Conservation (phyloP, 2,329 filamentous ascomycete genomes). For the Teratosphaeria pseudoeucalypti region DNA sequence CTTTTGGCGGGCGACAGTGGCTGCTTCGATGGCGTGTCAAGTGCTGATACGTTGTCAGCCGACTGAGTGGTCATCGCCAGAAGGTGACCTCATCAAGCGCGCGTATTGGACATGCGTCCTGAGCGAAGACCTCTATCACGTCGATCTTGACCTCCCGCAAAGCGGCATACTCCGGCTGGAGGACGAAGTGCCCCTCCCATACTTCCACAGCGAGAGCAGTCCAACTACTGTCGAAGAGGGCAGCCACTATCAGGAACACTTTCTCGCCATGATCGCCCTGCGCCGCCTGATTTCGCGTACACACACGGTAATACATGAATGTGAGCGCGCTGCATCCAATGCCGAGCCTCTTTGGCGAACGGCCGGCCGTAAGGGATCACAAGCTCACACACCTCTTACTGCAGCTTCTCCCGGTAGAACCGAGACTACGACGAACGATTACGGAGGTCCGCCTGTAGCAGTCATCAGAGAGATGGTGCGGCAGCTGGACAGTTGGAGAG, state of each 20-base stretch:
- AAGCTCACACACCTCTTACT: not conserved
- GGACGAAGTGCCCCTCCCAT: constrained; percentile 44
- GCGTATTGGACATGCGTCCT: constrained; percentile 49
- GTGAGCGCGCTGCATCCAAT: constrained; percentile 30
- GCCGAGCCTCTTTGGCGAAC: constrained; percentile 8
- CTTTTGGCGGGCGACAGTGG: constrained; percentile 49
- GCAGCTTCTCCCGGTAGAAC: not conserved
- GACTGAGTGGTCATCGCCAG: constrained; percentile 38
- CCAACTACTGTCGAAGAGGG: not conserved
- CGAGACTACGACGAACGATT: constrained; percentile 17
- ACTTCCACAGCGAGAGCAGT: constrained; percentile 30
- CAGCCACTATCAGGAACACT: constrained; percentile 48
- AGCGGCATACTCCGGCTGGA: constrained; percentile 47
- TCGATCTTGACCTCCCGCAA: constrained; percentile 49
- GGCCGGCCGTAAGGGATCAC: not conserved
- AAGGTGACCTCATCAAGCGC: constrained; percentile 44
- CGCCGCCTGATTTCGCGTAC: constrained; percentile 44
- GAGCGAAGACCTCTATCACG: constrained; percentile 39
- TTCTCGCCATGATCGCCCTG: constrained; percentile 50
- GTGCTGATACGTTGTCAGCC: constrained; percentile 41
- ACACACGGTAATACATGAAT: constrained; percentile 41
- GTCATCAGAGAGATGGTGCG: constrained; percentile 43
- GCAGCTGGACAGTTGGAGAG: constrained; percentile 49
- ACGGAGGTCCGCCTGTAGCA: constrained; percentile 29
- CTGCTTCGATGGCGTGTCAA: constrained; percentile 48